Conservation (phyloP, 352 stramenopile genomes). For the Phytophthora podocarpi region DNA sequence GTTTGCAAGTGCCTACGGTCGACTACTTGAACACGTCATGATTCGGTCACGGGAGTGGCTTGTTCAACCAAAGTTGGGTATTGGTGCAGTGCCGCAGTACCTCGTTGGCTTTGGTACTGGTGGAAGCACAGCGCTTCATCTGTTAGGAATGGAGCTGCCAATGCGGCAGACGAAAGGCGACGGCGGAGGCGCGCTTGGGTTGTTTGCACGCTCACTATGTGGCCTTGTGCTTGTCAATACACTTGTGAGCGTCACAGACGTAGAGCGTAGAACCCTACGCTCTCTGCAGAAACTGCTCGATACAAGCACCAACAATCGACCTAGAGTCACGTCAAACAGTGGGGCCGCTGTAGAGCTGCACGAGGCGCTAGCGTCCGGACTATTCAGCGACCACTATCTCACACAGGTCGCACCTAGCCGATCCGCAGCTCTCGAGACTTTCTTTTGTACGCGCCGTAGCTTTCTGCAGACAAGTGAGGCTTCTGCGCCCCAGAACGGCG, state of each 20-base stretch:
- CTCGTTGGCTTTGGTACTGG: slow-evolving; percentile 69
- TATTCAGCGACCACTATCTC: slow-evolving; percentile 75
- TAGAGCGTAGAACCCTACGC: slow-evolving; percentile 29
- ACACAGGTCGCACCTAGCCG: slow-evolving; percentile 54
- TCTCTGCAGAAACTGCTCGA: slow-evolving; percentile 27
- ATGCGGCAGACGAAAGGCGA: slow-evolving; percentile 21
- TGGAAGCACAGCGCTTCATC: slow-evolving; percentile 48
- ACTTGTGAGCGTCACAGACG: slow-evolving; percentile 28
- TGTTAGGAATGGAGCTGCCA: slow-evolving; percentile 55
- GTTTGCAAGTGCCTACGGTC: slow-evolving; percentile 48
- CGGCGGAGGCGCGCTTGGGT: slow-evolving; percentile 28
- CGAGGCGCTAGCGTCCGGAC: slow-evolving; percentile 42
- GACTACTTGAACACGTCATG: slow-evolving; percentile 60
- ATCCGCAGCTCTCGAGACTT: slow-evolving; percentile 46
- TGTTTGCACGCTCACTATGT: slow-evolving; percentile 52
- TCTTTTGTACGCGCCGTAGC: slow-evolving; percentile 49
- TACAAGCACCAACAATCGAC: not conserved
- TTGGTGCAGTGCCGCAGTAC: slow-evolving; percentile 68
- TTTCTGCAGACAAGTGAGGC: slow-evolving; percentile 46
- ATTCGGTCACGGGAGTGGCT: slow-evolving; percentile 65
- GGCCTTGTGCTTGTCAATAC: slow-evolving; percentile 66
- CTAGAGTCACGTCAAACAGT: not conserved
- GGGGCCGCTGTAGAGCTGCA: slow-evolving; percentile 46
- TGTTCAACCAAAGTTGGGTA: slow-evolving; percentile 71
- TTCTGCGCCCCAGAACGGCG: not conserved